These are phyloP conservation scores for Sanghuangporus baumii DNA, from an alignment of 1,284 basidiomycete species.

Conservation along the genomic window DNA sequence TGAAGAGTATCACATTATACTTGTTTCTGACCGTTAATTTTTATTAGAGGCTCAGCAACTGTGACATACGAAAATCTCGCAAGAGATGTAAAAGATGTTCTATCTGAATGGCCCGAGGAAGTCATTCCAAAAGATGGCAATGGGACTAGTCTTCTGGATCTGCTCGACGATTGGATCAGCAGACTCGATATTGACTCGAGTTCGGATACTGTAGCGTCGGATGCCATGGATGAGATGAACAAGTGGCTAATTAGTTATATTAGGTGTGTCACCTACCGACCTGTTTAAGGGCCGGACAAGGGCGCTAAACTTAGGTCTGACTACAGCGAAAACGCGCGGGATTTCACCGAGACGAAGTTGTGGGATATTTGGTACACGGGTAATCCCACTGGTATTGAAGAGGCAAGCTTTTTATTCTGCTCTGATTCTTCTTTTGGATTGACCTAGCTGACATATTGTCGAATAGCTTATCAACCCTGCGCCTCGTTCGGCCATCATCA, in stretches of 20 bases:
- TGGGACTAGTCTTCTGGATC: conserved; percentile 2
- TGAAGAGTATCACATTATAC: neutral
- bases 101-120: too few relatives aligned
- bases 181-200: conserved; percentile 21
- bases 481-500: conserved; percentile 49
- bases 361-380: conserved; percentile 74
- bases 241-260: conserved; percentile 48
- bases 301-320: neutral
- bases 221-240: conserved; percentile 24
- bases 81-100: too few relatives aligned
- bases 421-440: too few relatives aligned
- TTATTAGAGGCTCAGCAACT: too few relatives aligned
- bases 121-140: too few relatives aligned
- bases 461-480: conserved; percentile 64
- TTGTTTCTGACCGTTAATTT: too few relatives aligned
- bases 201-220: conserved; percentile 3
- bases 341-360: conserved; percentile 44
- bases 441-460: conserved; percentile 3
- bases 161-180: conserved; percentile 28
- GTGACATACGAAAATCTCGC: too few relatives aligned
- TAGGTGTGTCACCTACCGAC: conserved; percentile 33
- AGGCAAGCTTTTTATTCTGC: conserved; percentile 36
- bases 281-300: neutral
- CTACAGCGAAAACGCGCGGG: conserved; percentile 35
- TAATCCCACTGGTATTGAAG: conserved; percentile 52